Evolutionary conservation across 371 early-diverging fungal species (phyloP).

Genomic region (Apophysomyces variabilis): DNA sequence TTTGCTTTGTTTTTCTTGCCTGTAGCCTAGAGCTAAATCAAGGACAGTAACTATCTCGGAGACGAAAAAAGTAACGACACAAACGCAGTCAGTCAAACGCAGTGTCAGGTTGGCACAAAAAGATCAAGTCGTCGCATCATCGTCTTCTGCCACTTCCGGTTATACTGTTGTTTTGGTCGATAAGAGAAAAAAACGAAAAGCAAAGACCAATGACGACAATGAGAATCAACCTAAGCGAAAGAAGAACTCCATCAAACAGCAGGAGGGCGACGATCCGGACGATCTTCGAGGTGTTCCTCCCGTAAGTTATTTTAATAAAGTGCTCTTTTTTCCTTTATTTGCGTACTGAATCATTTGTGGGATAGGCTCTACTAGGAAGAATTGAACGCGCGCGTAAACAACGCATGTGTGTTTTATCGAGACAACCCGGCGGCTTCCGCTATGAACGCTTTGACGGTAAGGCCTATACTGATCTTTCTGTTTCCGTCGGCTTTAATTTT

Average conservation of each 20-base stretch:
- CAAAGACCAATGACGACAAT: not conserved
- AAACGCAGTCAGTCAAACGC: no score
- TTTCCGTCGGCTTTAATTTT: not conserved
- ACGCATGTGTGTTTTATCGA: constrained; percentile 35
- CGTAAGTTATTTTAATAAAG: not conserved
- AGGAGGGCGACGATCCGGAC: not conserved
- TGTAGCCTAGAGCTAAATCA: no score
- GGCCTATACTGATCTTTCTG: no score
- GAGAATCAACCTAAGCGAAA: not conserved
- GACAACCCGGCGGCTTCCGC: constrained; percentile 14
- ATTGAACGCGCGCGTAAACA: constrained; percentile 30
- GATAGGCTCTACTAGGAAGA: constrained; percentile 28
- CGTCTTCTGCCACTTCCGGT: no score
- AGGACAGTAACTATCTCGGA: no score
- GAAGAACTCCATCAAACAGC: not conserved
- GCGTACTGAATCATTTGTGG: no score
- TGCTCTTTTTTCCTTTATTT: not conserved
- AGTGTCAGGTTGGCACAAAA: no score
- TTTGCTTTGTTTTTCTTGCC: no score
- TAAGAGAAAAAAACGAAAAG: not conserved
- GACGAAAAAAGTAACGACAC: no score
- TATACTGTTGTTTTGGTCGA: no score
- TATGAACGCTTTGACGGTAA: constrained; percentile 25
- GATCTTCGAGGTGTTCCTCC: not conserved
- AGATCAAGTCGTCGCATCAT: no score